phyloP scores from a whole-genome alignment of 768 basidiomycete species.

The Tephrocybe sp. region DNA sequence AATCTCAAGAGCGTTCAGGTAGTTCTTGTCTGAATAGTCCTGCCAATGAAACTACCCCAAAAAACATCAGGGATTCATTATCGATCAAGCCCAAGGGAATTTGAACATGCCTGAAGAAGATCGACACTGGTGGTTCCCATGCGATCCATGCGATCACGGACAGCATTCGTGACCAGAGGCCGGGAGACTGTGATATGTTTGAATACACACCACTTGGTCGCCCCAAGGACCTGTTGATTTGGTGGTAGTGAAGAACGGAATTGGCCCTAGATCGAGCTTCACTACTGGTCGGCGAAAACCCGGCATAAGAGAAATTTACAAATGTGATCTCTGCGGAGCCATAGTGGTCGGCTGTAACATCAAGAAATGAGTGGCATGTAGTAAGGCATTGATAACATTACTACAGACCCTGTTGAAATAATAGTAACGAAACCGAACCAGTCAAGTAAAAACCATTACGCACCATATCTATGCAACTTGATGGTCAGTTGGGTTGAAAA shows the following conservation, averaged over 20 bases:
- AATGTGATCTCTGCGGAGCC: constrained; percentile 81
- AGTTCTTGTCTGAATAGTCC: constrained; percentile 52
- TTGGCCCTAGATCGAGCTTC: constrained; percentile 54
- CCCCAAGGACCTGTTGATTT: constrained; percentile 53
- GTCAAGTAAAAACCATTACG: constrained; percentile 16
- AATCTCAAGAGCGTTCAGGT: constrained; percentile 42
- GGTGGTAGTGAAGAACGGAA: constrained; percentile 49
- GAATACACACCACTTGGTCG: constrained; percentile 89
- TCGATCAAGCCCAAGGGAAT: background rate
- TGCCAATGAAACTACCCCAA: constrained; percentile 79
- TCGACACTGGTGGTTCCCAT: constrained; percentile 62
- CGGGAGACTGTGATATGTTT: constrained; percentile 48
- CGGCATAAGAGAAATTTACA: constrained; percentile 35
- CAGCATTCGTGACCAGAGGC: constrained; percentile 54
- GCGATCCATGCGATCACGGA: constrained; percentile 68
- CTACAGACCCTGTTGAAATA: constrained; percentile 13
- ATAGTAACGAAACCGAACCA: too few relatives aligned
- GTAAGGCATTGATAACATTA: background rate
- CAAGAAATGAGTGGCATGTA: background rate
- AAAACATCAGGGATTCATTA: background rate
- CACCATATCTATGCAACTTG: constrained; percentile 50
- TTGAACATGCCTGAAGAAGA: constrained; percentile 61
- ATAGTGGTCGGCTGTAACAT: constrained; percentile 74
- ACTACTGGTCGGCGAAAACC: constrained; percentile 7
- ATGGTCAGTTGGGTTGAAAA: constrained; percentile 1